A percentile compares a stretch with the other conserved stretches of the same genome.
phyloP scores from a whole-genome alignment of 495 filamentous ascomycete species.

The Podospora didyma region DNA sequence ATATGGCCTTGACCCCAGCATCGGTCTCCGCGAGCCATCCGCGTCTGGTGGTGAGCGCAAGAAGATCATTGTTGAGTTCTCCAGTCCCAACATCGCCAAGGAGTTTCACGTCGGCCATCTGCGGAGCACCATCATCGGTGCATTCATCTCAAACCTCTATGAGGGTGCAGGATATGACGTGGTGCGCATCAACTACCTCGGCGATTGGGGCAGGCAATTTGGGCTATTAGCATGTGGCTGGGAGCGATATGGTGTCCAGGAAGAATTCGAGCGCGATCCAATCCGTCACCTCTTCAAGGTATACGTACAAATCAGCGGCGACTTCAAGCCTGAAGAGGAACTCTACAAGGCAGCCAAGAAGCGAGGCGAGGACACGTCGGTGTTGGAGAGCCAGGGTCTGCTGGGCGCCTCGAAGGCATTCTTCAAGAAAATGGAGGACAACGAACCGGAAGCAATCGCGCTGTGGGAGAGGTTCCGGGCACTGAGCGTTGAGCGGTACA shows the following conservation, averaged over 20 bases:
- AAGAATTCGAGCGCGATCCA: constrained; percentile 51
- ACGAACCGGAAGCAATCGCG: constrained; percentile 68
- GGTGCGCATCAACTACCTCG: constrained; percentile 60
- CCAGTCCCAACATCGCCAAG: constrained; percentile 61
- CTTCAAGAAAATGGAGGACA: constrained; percentile 89
- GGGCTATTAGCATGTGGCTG: constrained; percentile 58
- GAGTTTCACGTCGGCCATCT: constrained; percentile 66
- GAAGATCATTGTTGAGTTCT: constrained; percentile 59
- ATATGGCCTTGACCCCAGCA: constrained; percentile 23
- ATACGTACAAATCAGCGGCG: constrained; percentile 58
- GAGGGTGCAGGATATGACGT: constrained; percentile 60
- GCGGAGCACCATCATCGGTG: constrained; percentile 63
- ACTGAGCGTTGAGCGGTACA: constrained; percentile 81
- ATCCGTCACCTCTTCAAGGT: constrained; percentile 63
- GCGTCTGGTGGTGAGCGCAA: constrained; percentile 68
- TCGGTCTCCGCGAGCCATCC: constrained; percentile 62
- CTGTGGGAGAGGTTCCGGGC: constrained; percentile 87
- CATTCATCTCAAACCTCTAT: constrained; percentile 59
- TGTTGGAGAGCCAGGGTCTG: constrained; percentile 46
- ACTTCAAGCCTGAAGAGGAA: constrained; percentile 55
- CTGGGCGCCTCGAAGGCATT: constrained; percentile 67
- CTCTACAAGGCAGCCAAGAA: constrained; percentile 41
- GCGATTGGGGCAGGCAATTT: constrained; percentile 67
- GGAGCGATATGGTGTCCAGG: constrained; percentile 56
- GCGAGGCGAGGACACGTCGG: constrained; percentile 46